These are phyloP conservation scores for Intubia oerlemansii DNA, from an alignment of 2,329 filamentous ascomycete genomes.

Conservation along the genomic window DNA sequence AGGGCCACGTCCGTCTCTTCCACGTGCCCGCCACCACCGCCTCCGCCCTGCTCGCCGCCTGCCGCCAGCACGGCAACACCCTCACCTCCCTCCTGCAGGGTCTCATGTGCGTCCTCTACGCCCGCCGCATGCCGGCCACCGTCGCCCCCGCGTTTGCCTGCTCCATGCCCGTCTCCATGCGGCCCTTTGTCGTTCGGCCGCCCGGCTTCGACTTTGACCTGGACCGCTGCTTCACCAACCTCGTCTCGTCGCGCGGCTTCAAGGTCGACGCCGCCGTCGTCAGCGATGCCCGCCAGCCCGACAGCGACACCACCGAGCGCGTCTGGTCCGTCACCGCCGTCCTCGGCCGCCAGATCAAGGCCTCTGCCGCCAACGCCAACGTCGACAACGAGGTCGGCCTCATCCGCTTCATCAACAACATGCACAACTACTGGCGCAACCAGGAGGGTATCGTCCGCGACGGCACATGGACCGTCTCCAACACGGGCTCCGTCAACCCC, in stretches of 20 bases:
- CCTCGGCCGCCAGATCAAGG: constrained; percentile 15
- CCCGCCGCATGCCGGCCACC: constrained; percentile 14
- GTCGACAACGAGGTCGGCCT: constrained; percentile 21
- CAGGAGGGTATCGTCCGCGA: constrained; percentile 21
- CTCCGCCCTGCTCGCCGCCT: constrained; percentile 15
- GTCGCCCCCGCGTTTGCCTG: constrained; percentile 15
- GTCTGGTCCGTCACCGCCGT: constrained; percentile 21
- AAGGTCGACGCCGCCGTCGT: constrained; percentile 11
- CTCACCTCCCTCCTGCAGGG: constrained; percentile 27
- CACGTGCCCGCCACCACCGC: constrained; percentile 13
- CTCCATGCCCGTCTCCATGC: constrained; percentile 23
- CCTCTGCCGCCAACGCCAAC: constrained; percentile 15
- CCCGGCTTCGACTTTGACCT: constrained; percentile 12
- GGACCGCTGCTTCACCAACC: constrained; percentile 16
- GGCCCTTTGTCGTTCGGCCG: constrained; percentile 14
- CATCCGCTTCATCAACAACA: constrained; percentile 21
- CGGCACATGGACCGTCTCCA: constrained; percentile 29
- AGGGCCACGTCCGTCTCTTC: constrained; percentile 17
- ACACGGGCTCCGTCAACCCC: constrained; percentile 21
- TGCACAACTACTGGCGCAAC: constrained; percentile 17
- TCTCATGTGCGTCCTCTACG: constrained; percentile 20
- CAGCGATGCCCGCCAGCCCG: constrained; percentile 9
- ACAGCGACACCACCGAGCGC: constrained; percentile 7
- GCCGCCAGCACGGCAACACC: constrained; percentile 20
- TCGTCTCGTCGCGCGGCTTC: constrained; percentile 17